Evolutionary conservation across 2,329 filamentous ascomycete species (phyloP), one percentile per base, ranked within the genome.

Genomic region (Talaromyces sp.): DNA sequence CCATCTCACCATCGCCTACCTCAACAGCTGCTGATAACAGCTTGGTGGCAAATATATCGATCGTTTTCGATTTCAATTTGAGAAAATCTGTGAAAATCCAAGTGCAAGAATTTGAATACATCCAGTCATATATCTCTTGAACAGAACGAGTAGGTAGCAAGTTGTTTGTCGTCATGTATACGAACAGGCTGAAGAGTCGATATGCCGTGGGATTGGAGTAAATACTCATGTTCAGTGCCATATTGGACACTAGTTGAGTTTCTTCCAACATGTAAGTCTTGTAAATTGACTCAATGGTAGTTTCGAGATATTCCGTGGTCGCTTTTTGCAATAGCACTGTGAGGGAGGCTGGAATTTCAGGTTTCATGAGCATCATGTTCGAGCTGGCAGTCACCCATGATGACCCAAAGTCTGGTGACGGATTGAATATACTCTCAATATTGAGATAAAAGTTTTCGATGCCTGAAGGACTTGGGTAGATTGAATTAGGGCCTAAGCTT

Each of bases 111-210:
- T 39, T 39, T 37, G n/a, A 56, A 7, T 15, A 8, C 13, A n/a
- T n/a, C 52, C 31, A 56, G 1, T 2, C 33, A 39, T 56, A 56
- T 6, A 56, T 25, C 0, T 9, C 7, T 37, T 1, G 11, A 39
- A 56, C 2, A 1, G 0, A 2, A 13, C 2, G 1, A 6, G 1
- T 25, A 13, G 1, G 0, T 37, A 15, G 4, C 1, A 56, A 56
- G 25, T 25, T 25, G 33, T 56, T 56, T 33, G 52, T 56, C 52
- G 17, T 19, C 19, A 56, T 25, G 11, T 17, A 56, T 56, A 56
- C 25, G 19, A 56, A 15, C 1, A 56, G 31, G 1, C 33, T 56
- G 4, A 56, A 56, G 6, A 56, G 33, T 25, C 25, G 50, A 19
- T 54, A 54, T 19, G 11, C 31, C 17, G 27, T 54, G 27, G 17